phyloP scores from a whole-genome alignment of 2,329 filamentous ascomycete genomes.

The Acarospora socialis region DNA sequence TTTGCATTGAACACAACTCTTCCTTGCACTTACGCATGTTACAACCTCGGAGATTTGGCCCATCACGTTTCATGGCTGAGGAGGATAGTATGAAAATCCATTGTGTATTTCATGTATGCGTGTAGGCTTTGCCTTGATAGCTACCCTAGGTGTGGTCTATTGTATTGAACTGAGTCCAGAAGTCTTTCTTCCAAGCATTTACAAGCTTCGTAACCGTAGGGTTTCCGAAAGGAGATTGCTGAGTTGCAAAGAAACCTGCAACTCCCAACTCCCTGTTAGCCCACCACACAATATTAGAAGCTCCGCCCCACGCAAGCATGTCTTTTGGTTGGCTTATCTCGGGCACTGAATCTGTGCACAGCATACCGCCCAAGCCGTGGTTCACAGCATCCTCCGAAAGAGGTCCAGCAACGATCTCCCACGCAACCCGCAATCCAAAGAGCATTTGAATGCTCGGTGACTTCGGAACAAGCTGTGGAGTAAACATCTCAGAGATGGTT shows the following conservation, averaged over 20 bases:
- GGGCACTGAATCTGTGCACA: conserved; percentile 5
- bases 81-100: no score
- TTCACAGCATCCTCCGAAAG: conserved; percentile 8
- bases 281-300: not conserved
- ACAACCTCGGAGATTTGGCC: no score
- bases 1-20: no score
- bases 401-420: conserved; percentile 1
- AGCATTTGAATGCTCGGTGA: not conserved
- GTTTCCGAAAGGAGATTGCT: no score
- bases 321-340: conserved; percentile 3
- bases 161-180: no score
- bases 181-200: no score
- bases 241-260: not conserved
- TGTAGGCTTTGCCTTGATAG: no score
- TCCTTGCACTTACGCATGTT: no score
- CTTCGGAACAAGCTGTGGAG: not conserved
- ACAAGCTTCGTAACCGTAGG: no score
- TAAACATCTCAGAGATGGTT: not conserved
- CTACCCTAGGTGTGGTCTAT: no score
- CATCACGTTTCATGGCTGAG: no score
- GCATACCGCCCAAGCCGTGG: conserved; percentile 11
- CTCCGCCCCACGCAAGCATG: not conserved
- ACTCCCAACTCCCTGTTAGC: not conserved
- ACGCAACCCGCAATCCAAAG: not conserved
- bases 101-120: no score